Conservation (phyloP, 768 basidiomycete species). For the Phylloporus arenicola region DNA sequence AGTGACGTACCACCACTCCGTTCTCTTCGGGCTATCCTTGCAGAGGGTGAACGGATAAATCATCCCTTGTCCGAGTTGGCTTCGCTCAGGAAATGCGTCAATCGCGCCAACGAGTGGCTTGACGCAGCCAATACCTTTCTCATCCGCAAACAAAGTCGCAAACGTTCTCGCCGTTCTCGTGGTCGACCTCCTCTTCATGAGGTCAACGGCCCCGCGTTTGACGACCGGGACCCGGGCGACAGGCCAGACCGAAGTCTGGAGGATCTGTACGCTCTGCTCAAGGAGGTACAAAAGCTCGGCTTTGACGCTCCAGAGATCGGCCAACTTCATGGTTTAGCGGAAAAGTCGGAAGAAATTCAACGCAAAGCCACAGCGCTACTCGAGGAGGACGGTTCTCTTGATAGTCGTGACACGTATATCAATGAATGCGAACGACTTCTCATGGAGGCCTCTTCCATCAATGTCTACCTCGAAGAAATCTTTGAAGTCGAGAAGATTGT, state of each 20-base stretch:
- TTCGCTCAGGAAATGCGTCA: conserved; percentile 73
- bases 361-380: conserved; percentile 51
- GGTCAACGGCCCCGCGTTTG: conserved; percentile 29
- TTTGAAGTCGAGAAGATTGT: conserved; percentile 75
- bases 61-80: conserved; percentile 66
- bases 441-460: conserved; percentile 65
- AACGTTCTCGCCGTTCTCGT: conserved; percentile 63
- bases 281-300: conserved; percentile 70
- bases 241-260: conserved; percentile 66
- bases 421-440: conserved; percentile 69
- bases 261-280: conserved; percentile 64
- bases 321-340: conserved; percentile 46
- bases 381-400: conserved; percentile 34
- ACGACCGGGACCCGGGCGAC: conserved; percentile 52
- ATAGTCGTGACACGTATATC: conserved; percentile 53
- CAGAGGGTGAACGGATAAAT: conserved; percentile 86
- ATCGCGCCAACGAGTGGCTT: conserved; percentile 81
- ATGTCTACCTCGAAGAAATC: conserved; percentile 80
- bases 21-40: conserved; percentile 71
- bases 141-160: conserved; percentile 73
- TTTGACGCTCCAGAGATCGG: conserved; percentile 80
- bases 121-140: conserved; percentile 75
- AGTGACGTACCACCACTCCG: conserved; percentile 70
- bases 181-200: conserved; percentile 47
- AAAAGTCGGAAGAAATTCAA: conserved; percentile 62